phyloP scores from a whole-genome alignment of 2,329 filamentous ascomycete genomes.

The Stenocarpella maydis region DNA sequence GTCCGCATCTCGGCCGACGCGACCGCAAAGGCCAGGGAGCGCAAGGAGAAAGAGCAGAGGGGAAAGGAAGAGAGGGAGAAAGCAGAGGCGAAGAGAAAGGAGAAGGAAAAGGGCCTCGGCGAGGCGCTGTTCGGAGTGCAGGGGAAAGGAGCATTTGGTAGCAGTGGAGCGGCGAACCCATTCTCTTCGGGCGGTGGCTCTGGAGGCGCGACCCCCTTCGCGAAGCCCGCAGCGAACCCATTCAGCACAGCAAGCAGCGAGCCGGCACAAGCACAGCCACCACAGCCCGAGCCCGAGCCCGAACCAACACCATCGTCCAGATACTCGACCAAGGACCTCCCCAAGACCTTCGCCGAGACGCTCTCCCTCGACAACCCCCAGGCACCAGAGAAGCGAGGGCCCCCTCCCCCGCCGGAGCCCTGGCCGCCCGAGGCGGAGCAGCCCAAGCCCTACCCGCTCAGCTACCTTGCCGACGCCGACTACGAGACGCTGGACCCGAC shows the following conservation, averaged over 20 bases:
- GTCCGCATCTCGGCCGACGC: slow-evolving; percentile 63
- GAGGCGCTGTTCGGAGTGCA: slow-evolving; percentile 76
- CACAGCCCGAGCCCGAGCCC: slow-evolving; percentile 32
- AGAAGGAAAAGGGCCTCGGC: slow-evolving; percentile 59
- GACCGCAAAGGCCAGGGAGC: slow-evolving; percentile 39
- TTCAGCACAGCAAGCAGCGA: slow-evolving; percentile 40
- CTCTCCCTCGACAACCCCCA: slow-evolving; percentile 74
- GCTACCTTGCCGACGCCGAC: slow-evolving; percentile 86
- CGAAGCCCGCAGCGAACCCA: slow-evolving; percentile 54
- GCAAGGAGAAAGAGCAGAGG: slow-evolving; percentile 46
- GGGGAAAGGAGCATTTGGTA: slow-evolving; percentile 45
- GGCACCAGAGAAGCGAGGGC: slow-evolving; percentile 47
- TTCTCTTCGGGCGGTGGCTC: slow-evolving; percentile 61
- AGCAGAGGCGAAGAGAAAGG: slow-evolving; percentile 40
- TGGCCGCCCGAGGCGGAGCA: slow-evolving; percentile 77
- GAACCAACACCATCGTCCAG: slow-evolving; percentile 31
- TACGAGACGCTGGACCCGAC: slow-evolving; percentile 82
- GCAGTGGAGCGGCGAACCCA: slow-evolving; percentile 59
- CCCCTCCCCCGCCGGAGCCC: slow-evolving; percentile 63
- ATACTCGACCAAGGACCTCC: slow-evolving; percentile 50
- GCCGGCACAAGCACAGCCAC: slow-evolving; percentile 44
- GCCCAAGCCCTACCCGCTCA: slow-evolving; percentile 76
- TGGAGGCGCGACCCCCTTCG: slow-evolving; percentile 71
- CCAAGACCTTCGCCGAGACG: slow-evolving; percentile 75
- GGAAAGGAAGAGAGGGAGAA: slow-evolving; percentile 45